A percentile compares a stretch with the other conserved stretches of the same genome.
Evolutionary conservation across 768 basidiomycete species (phyloP).

Genomic region (Xanthoconium stramineum): DNA sequence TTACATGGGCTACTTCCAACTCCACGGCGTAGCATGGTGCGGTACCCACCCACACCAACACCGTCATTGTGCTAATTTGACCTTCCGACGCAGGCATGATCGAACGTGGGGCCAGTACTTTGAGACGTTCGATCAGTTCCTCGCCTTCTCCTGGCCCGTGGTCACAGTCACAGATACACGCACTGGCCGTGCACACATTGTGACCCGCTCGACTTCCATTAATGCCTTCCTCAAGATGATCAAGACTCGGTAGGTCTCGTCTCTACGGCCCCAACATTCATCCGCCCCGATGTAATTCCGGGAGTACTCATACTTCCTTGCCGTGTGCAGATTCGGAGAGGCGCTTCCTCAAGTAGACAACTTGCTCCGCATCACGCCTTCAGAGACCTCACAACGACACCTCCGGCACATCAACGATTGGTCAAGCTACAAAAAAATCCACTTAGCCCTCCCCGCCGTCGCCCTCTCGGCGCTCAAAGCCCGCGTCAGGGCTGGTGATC

Average conservation of each 20-base stretch:
- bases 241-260: conserved; percentile 57
- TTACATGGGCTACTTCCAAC: conserved; percentile 77
- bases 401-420: conserved; percentile 70
- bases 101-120: conserved; percentile 78
- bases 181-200: conserved; percentile 75
- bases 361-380: conserved; percentile 63
- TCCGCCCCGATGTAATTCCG: neutral
- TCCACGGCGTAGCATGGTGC: conserved; percentile 66
- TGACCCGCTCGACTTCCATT: conserved; percentile 69
- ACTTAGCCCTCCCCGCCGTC: conserved; percentile 68
- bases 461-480: conserved; percentile 61
- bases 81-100: conserved; percentile 55
- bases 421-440: conserved; percentile 62
- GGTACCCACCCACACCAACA: neutral
- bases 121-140: conserved; percentile 73
- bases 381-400: conserved; percentile 65
- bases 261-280: neutral
- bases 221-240: conserved; percentile 82
- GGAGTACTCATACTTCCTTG: neutral
- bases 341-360: conserved; percentile 70
- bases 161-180: conserved; percentile 71
- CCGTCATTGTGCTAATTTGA: neutral
- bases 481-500: conserved; percentile 65
- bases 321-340: conserved; percentile 58
- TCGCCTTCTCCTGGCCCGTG: conserved; percentile 80